Evolutionary conservation across 371 early-diverging fungal species (phyloP).

Genomic region (Zychaea mexicana): DNA sequence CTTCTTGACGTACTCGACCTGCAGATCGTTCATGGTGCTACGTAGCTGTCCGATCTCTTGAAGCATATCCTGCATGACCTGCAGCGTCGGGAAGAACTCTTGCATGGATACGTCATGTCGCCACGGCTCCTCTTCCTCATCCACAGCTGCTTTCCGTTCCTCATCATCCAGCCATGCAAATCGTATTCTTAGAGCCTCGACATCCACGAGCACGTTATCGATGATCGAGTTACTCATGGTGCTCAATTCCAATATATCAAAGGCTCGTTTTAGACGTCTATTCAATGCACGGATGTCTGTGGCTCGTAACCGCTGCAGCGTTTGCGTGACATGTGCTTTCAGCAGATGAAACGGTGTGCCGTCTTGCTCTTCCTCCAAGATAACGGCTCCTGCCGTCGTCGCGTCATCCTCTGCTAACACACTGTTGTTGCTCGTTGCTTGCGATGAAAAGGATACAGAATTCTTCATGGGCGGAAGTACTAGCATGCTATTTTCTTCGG

Average conservation of each 20-base stretch:
- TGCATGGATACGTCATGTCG: constrained; percentile 28
- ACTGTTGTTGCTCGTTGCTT: constrained; percentile 7
- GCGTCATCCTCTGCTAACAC: background rate
- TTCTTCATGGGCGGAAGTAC: constrained; percentile 7
- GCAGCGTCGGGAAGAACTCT: constrained; percentile 61
- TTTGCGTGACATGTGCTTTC: constrained; percentile 21
- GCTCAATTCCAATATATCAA: constrained; percentile 75
- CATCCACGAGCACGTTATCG: constrained; percentile 65
- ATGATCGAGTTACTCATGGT: constrained; percentile 76
- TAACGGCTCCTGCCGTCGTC: background rate
- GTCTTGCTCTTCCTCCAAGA: background rate
- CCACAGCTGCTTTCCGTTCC: background rate
- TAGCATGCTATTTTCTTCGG: background rate
- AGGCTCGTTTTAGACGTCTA: constrained; percentile 58
- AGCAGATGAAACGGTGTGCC: constrained; percentile 15
- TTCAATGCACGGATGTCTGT: constrained; percentile 65
- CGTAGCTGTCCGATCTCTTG: constrained; percentile 65
- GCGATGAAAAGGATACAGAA: constrained; percentile 21
- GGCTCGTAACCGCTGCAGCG: constrained; percentile 48
- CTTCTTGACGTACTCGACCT: constrained; percentile 70
- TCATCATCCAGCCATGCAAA: constrained; percentile 58
- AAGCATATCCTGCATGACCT: constrained; percentile 62
- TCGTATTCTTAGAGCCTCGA: constrained; percentile 50
- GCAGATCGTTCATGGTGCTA: constrained; percentile 71
- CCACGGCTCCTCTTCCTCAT: constrained; percentile 11